phyloP scores from a whole-genome alignment of 2,329 filamentous ascomycete species.

The Xylariales sp. region DNA sequence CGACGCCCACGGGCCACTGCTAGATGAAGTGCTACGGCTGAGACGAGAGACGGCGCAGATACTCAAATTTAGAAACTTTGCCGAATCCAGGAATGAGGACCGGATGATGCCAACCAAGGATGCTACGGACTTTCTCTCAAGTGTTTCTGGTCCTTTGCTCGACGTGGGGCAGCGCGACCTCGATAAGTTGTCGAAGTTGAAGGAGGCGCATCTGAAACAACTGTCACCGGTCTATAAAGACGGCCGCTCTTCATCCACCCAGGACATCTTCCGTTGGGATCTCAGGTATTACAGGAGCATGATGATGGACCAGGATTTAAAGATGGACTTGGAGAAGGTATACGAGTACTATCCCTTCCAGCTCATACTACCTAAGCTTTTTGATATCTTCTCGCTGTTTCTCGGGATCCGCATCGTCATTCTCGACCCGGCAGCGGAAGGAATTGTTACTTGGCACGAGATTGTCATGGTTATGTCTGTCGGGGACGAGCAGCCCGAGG shows the following conservation, averaged over 20 bases:
- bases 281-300: constrained; percentile 1
- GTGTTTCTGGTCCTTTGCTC: neutral
- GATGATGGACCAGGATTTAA: neutral
- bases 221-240: neutral
- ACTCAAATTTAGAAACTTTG: neutral
- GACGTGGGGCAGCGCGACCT: neutral
- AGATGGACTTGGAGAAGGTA: neutral
- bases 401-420: neutral
- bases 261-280: constrained; percentile 3
- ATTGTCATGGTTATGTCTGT: neutral
- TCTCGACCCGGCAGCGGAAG: neutral
- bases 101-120: neutral
- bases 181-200: constrained; percentile 1
- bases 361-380: neutral
- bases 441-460: constrained; percentile 1
- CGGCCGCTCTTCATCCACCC: neutral
- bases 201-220: neutral
- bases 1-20: neutral
- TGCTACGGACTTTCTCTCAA: neutral
- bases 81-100: neutral
- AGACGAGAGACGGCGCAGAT: constrained; percentile 1
- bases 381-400: constrained; percentile 1
- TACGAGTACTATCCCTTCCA: constrained; percentile 3
- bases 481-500: neutral
- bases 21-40: neutral